Percentiles rank a stretch among this genome's conserved stretches.
These are phyloP conservation scores for Aspergillus hortae DNA, from an alignment of 2,329 filamentous ascomycete genomes.

Conservation along the genomic window DNA sequence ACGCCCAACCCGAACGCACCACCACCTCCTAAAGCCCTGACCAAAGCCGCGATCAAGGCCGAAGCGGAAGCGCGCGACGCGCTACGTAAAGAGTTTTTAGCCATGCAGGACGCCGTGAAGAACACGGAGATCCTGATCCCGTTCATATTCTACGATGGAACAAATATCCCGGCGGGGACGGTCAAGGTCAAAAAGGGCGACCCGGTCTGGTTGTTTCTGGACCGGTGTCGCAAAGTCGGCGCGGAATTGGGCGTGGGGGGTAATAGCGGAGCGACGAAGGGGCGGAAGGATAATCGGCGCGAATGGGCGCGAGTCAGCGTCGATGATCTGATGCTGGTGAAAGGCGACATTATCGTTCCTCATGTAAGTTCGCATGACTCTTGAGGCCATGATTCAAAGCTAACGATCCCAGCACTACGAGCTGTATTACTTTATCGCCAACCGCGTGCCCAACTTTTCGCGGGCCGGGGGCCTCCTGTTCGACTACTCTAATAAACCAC, in stretches of 20 bases:
- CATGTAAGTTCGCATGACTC: slow-evolving; percentile 62
- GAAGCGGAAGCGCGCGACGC: slow-evolving; percentile 75
- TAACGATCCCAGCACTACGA: slow-evolving; percentile 73
- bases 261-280: slow-evolving; percentile 44
- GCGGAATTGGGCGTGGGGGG: slow-evolving; percentile 74
- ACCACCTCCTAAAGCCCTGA: slow-evolving; percentile 67
- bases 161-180: slow-evolving; percentile 77
- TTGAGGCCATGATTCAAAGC: background rate
- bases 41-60: slow-evolving; percentile 70
- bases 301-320: slow-evolving; percentile 94
- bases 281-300: slow-evolving; percentile 59
- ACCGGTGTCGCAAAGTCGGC: slow-evolving; percentile 85
- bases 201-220: slow-evolving; percentile 86
- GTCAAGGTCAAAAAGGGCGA: slow-evolving; percentile 92
- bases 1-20: slow-evolving; percentile 44
- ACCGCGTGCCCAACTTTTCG: slow-evolving; percentile 59
- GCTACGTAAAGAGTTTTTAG: slow-evolving; percentile 74
- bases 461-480: slow-evolving; percentile 78
- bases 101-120: slow-evolving; percentile 81
- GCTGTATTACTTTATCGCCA: slow-evolving; percentile 94
- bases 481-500: slow-evolving; percentile 59
- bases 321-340: slow-evolving; percentile 90
- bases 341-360: slow-evolving; percentile 86
- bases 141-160: slow-evolving; percentile 96
- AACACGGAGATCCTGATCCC: slow-evolving; percentile 85